Base-by-base conservation (phyloP, 331 rosid genomes). In the Arachis monticola region DNA sequence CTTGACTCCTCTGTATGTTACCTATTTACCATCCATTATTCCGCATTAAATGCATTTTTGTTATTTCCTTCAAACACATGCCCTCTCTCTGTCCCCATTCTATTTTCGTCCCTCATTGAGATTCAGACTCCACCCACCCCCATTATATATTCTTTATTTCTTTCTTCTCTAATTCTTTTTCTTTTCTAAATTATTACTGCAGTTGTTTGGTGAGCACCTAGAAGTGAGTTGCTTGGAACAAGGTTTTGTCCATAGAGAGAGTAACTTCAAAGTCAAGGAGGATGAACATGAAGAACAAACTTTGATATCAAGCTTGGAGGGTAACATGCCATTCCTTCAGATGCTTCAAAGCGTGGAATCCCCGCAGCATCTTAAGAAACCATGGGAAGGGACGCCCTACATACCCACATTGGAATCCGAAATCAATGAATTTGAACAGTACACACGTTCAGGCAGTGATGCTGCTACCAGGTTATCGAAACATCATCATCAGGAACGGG, bases 1-100 rank as follows among this genome's bases (percentile, higher is more conserved):
- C 77, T 83, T n/a, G 76, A 83, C 81, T 84, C 92, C 72, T 83
- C 82, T 72, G 93, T 91, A 86, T 87, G 93, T 87, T 64, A 62
- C 1, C 7, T 5, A n/a, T 41, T 40, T 27, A 7, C 56, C 1
- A 59, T 27, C 9, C 31, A 8, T 2, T 30, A 17, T 57, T 71
- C 48, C 56, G 61, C 86, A 88, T 85, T 88, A 75, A 87, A 77
- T 84, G 83, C 91, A n/a, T 73, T 27, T 62, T 71, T 80, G 79
- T 71, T 68, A 48, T 47, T 75, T 82, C 78, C 78, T 31, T 62
- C 64, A 85, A 83, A 60, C 62, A 42, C 57, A 63, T 45, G 71
- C 69, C 60, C 70, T 63, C 51, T 63, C 51, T 67, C 61, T 77
- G n/a, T 70, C 47, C 44, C 53, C 79, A 69, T 81, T 78, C 87